Evolutionary conservation across 139 green algal genomes (phyloP).

Genomic region (Trebouxia sp.): DNA sequence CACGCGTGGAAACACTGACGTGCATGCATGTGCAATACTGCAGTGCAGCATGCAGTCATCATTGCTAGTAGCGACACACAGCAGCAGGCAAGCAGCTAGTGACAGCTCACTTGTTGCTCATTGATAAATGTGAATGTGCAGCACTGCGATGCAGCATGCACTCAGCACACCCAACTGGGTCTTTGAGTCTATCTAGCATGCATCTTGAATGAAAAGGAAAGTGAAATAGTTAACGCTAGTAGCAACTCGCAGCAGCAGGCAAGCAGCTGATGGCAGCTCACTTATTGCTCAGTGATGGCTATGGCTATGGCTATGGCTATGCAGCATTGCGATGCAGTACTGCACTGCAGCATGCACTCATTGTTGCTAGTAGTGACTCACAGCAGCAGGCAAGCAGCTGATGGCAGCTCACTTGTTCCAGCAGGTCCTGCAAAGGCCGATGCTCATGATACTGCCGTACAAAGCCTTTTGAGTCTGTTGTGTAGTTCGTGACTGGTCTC

Average conservation of each 20-base stretch:
- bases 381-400: conserved; percentile 16
- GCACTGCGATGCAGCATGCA: too few relatives aligned
- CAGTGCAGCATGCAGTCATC: too few relatives aligned
- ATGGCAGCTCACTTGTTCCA: conserved; percentile 20
- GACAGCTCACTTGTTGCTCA: conserved; percentile 28
- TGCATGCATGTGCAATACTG: too few relatives aligned
- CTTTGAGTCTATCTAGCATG: too few relatives aligned
- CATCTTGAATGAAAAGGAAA: too few relatives aligned
- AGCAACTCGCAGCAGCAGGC: conserved; percentile 13
- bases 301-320: too few relatives aligned
- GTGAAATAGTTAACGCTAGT: too few relatives aligned
- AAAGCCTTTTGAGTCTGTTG: neutral
- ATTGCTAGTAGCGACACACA: conserved; percentile 5
- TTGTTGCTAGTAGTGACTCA: conserved; percentile 8
- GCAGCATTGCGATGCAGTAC: neutral
- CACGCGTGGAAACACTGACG: too few relatives aligned
- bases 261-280: conserved; percentile 13
- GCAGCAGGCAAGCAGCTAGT: conserved; percentile 1
- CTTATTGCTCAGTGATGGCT: too few relatives aligned
- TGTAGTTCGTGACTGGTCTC: conserved; percentile 58
- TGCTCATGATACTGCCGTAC: conserved; percentile 6
- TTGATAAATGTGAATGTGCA: too few relatives aligned
- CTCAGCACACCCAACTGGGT: too few relatives aligned
- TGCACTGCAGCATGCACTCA: conserved; percentile 13
- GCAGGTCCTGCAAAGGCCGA: neutral